These are phyloP conservation scores for Microsporum audouinii DNA, from an alignment of 2,329 filamentous ascomycete genomes.

Conservation along the genomic window DNA sequence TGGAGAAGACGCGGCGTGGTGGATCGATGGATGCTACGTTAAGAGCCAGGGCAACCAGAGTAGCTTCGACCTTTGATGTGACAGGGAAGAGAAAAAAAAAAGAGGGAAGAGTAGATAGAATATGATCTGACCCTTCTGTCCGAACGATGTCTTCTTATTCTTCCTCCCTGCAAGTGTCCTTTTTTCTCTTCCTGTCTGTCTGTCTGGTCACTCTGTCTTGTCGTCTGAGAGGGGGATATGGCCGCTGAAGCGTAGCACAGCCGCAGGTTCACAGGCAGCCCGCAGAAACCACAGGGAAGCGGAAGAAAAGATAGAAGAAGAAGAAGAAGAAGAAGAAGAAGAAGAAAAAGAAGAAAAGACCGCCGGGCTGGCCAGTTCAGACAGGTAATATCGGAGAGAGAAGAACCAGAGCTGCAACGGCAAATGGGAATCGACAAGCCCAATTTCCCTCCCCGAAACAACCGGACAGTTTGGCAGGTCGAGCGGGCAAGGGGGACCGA, in stretches of 20 bases:
- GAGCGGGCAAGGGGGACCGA: background rate
- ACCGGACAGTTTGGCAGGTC: background rate
- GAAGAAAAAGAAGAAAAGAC: background rate
- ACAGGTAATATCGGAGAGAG: background rate
- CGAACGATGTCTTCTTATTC: too few species aligned
- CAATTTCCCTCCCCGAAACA: conserved; percentile 4
- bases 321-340: background rate
- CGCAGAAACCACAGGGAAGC: too few species aligned
- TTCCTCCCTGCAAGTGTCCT: too few species aligned
- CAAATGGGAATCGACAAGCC: background rate
- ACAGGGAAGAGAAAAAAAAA: background rate
- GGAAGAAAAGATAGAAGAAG: too few species aligned
- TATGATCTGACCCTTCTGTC: too few species aligned
- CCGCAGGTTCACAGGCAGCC: background rate
- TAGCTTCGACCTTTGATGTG: background rate
- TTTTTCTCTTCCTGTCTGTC: too few species aligned
- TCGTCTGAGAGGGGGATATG: too few species aligned
- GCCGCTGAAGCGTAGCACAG: background rate
- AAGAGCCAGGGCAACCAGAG: background rate
- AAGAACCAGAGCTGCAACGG: background rate
- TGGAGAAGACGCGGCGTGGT: background rate
- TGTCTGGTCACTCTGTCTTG: too few species aligned
- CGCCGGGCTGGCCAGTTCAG: background rate
- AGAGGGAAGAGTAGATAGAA: background rate
- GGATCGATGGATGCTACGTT: background rate